Evolutionary conservation across 768 basidiomycete species (phyloP).

Genomic region (Tylopilus intermedius): DNA sequence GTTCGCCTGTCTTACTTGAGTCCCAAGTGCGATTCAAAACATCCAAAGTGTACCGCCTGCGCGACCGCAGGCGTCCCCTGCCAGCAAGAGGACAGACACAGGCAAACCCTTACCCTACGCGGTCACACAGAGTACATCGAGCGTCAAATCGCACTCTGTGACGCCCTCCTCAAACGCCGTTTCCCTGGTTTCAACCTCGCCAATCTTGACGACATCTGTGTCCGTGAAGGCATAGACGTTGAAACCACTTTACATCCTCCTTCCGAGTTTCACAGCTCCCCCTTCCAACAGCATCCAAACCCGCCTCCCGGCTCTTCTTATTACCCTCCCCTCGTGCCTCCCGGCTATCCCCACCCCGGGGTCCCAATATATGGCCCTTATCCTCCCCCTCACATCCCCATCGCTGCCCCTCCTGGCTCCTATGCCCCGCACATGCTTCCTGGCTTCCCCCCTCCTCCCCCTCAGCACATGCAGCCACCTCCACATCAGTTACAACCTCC

Average conservation of each 20-base stretch:
- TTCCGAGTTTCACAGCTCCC: conserved; percentile 32
- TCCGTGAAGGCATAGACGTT: conserved; percentile 63
- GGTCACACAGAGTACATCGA: conserved; percentile 82
- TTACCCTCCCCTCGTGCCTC: conserved; percentile 35
- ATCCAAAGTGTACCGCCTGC: conserved; percentile 82
- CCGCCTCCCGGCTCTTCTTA: conserved; percentile 28
- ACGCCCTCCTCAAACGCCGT: conserved; percentile 70
- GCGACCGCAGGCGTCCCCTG: conserved; percentile 73
- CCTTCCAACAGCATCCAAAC: conserved; percentile 28
- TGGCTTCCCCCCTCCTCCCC: conserved; percentile 49
- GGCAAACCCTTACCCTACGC: conserved; percentile 79
- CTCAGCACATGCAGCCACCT: conserved; percentile 33
- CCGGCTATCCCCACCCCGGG: conserved; percentile 43
- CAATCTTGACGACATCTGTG: conserved; percentile 59
- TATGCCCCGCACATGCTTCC: conserved; percentile 61
- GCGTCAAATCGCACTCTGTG: conserved; percentile 72
- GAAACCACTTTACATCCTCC: conserved; percentile 19
- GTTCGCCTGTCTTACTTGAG: conserved; percentile 38
- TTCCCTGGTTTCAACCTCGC: conserved; percentile 64
- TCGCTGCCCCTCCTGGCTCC: conserved; percentile 35
- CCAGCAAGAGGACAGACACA: conserved; percentile 84
- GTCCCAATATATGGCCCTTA: conserved; percentile 41
- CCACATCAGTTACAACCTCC: conserved; percentile 35
- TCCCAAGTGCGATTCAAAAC: conserved; percentile 82
- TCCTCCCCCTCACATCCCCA: conserved; percentile 40